Evolutionary conservation across 2,329 filamentous ascomycete genomes (phyloP), one percentile per base, ranked within the genome.

Genomic region (Penicillium italicum): DNA sequence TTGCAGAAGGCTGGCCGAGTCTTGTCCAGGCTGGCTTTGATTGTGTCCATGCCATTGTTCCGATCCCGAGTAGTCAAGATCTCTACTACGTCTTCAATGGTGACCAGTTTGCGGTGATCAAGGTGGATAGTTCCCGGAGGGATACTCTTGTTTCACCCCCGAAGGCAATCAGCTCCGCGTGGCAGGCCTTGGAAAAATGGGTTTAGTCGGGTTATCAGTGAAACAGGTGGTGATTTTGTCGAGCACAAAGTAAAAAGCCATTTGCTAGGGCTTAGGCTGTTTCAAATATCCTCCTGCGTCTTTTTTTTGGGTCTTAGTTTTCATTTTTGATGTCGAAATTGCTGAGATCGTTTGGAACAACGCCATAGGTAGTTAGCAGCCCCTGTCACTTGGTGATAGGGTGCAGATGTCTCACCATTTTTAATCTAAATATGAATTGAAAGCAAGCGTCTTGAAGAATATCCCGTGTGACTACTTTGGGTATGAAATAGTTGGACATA

Each of bases 21-120:
- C 30, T 50, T 34, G 28, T 33, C 3, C 38, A 50, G 10, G 48
- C 48, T 50, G 38, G 51, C 22, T 46, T 53, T 49, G 42, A 47
- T 28, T 28, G 12, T 26, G 38, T 42, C 22, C 28, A 42, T 36
- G 37, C 48, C 12, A 50, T 50, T 33, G 37, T 50, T 24, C 18
- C 37, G 18, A 26, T 5, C 20, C 20, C 31, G 14, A 16, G n/a
- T 22, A 16, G n/a, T 11, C 37, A 41, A 6, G 37, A 40, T 24
- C 38, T 26, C 8, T 50, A 42, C 37, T 42, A 50, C 18, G 48
- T 42, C 7, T 50, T 42, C 16, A 22, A 7, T 7, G 48, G 48
- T 7, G 37, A 41, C 42, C 37, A 42, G 10, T 50, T 41, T 14
- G 38, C 48, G 10, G 48, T 42, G 14, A 50, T 50, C 7, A 31